A percentile compares a stretch with the other conserved stretches of the same genome.
These are phyloP conservation scores for Plasmodium billcollinsi DNA, from an alignment of 169 alveolate species.

Conservation along the genomic window DNA sequence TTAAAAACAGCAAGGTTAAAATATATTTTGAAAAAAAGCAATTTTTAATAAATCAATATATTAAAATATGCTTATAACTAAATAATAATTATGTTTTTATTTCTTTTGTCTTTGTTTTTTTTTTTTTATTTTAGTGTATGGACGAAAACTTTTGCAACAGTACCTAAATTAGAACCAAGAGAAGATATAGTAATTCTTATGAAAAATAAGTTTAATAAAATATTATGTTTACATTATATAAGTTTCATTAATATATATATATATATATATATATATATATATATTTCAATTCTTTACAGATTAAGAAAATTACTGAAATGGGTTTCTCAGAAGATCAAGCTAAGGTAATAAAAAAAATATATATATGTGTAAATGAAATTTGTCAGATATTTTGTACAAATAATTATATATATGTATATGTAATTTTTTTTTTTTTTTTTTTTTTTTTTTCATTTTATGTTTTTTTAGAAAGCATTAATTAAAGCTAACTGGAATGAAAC, in stretches of 20 bases:
- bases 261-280: neutral
- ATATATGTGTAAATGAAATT: neutral
- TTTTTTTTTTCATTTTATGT: conserved; percentile 30
- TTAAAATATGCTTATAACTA: no score
- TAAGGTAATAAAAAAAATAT: conserved; percentile 63
- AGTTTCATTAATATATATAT: neutral
- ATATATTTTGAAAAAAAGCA: neutral
- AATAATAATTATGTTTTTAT: no score
- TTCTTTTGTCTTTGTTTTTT: neutral
- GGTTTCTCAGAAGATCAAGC: conserved; percentile 86
- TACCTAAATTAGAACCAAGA: conserved; percentile 52
- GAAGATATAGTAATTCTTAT: conserved; percentile 60
- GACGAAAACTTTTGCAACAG: conserved; percentile 85
- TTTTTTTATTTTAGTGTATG: conserved; percentile 79
- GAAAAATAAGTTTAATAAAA: conserved; percentile 1
- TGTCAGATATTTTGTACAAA: no score
- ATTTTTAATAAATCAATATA: no score
- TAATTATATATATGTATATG: neutral
- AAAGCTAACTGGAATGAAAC: conserved; percentile 91
- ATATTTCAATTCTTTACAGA: conserved; percentile 48
- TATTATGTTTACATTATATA: conserved; percentile 68
- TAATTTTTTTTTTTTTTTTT: conserved; percentile 2
- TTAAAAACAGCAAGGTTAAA: conserved; percentile 87
- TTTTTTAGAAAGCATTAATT: conserved; percentile 82
- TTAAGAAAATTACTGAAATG: conserved; percentile 82